Evolutionary conservation across 2,329 filamentous ascomycete genomes (phyloP).

Genomic region (Claviceps fusiformis): DNA sequence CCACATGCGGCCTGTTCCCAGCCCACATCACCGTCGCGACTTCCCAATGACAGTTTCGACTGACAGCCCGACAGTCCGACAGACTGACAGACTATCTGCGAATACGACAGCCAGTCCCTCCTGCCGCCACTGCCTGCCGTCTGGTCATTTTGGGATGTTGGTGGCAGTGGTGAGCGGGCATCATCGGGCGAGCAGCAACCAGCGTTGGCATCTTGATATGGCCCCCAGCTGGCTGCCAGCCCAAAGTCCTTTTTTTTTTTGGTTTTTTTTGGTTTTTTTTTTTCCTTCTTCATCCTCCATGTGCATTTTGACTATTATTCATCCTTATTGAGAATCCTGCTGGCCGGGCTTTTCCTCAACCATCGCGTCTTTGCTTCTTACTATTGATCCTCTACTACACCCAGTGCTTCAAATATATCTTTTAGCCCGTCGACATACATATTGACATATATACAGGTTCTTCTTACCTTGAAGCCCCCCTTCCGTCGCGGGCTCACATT

Average conservation of each 20-base stretch:
- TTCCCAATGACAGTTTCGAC: neutral
- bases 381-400: neutral
- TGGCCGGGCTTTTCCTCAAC: slow-evolving; percentile 2
- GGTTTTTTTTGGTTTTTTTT: too few relatives aligned
- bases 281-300: neutral
- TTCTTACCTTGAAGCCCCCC: neutral
- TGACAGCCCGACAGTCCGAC: neutral
- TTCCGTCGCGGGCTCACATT: neutral
- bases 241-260: too few relatives aligned
- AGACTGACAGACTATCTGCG: too few relatives aligned
- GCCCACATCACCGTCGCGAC: slow-evolving; percentile 1
- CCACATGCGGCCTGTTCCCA: neutral
- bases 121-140: slow-evolving; percentile 1
- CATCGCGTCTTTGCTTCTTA: neutral
- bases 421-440: neutral
- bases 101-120: slow-evolving; percentile 2
- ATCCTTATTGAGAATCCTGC: slow-evolving; percentile 6
- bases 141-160: slow-evolving; percentile 2
- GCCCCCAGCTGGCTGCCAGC: too few relatives aligned
- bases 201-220: neutral
- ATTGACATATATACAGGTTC: neutral
- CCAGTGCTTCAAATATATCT: neutral
- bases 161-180: neutral
- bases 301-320: neutral
- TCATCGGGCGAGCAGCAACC: neutral